Evolutionary conservation across 2,329 filamentous ascomycete genomes (phyloP).

Genomic region (Nemania bipapillata): DNA sequence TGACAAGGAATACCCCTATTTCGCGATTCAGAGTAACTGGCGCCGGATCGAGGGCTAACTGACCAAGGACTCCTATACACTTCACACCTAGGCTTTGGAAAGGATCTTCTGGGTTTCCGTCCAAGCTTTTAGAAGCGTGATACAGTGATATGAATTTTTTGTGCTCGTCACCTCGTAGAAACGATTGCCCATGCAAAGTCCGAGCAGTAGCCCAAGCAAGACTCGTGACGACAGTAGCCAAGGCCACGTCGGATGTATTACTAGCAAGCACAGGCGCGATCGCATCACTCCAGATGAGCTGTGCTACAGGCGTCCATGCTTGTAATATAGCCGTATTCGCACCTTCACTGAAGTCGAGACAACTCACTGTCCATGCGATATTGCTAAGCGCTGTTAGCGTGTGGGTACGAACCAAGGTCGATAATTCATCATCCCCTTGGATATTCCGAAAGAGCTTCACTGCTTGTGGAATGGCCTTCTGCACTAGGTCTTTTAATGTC

Average conservation of each 20-base stretch:
- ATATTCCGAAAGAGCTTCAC: conserved; percentile 58
- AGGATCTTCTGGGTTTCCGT: conserved; percentile 59
- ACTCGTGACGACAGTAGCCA: conserved; percentile 72
- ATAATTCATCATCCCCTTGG: conserved; percentile 55
- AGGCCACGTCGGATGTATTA: conserved; percentile 69
- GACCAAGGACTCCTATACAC: conserved; percentile 73
- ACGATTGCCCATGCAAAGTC: conserved; percentile 62
- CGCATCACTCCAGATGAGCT: conserved; percentile 67
- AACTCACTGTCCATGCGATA: conserved; percentile 73
- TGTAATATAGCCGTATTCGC: conserved; percentile 63
- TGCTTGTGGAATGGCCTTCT: conserved; percentile 60
- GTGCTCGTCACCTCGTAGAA: conserved; percentile 65
- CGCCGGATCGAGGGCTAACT: conserved; percentile 67
- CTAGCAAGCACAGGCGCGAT: conserved; percentile 67
- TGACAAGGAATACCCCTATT: conserved; percentile 71
- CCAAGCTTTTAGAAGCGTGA: conserved; percentile 64
- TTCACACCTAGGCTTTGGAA: conserved; percentile 73
- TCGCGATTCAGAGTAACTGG: conserved; percentile 67
- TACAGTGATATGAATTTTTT: conserved; percentile 73
- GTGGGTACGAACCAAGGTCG: conserved; percentile 60
- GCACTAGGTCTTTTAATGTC: conserved; percentile 62
- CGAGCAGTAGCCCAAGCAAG: conserved; percentile 73
- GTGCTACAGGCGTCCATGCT: conserved; percentile 65
- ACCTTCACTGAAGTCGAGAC: conserved; percentile 67
- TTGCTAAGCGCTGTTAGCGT: conserved; percentile 73